Base-by-base conservation (phyloP, 495 filamentous ascomycete genomes). In the Letharia lupina region DNA sequence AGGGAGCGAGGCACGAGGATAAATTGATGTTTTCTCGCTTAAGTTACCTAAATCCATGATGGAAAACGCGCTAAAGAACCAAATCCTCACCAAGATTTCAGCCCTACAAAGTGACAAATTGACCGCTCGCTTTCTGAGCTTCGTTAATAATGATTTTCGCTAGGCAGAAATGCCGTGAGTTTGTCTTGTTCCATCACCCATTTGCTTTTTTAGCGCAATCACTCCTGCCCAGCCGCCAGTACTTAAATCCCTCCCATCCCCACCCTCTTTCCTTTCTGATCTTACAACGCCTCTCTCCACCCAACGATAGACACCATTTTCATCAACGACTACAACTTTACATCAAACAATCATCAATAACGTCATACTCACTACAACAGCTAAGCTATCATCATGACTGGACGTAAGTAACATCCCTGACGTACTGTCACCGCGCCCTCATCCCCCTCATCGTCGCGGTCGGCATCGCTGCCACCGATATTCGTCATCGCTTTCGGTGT, bases 321-420 rank as follows among this genome's bases (percentile, higher is more conserved):
- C 72, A 76, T 75, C 75, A 62, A 63, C 69, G 71, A 64, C 9
- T n/a, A 10, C 52, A 31, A 10, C 8, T 33, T 74, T 72, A 63
- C 68, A 75, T 75, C 70, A 12, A 67, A 58, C 61, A 65, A 65
- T 41, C 37, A 65, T 47, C 52, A 42, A 39, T 8, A 44, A 16
- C 20, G 1, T 48, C 45, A 48, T n/a, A 18, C 16, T 48, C n/a
- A 9, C 20, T 62, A 41, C 63, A 48, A 11, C 45, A 37, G 65
- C 33, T 66, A 65, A 62, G 57, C 72, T 69, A 73, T 76, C 84
- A 91, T 77, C 69, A 96, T 96, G 91, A 93, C 91, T 91, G 91
- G 91, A 90, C 91, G 91, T 96, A 84, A 90, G 91, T 92, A 75
- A 67, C 71, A 47, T 64, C 56, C 67, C 68, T 37, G 58, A 47